phyloP scores from a whole-genome alignment of 306 rosid species.

The Prinsepia uniflora region DNA sequence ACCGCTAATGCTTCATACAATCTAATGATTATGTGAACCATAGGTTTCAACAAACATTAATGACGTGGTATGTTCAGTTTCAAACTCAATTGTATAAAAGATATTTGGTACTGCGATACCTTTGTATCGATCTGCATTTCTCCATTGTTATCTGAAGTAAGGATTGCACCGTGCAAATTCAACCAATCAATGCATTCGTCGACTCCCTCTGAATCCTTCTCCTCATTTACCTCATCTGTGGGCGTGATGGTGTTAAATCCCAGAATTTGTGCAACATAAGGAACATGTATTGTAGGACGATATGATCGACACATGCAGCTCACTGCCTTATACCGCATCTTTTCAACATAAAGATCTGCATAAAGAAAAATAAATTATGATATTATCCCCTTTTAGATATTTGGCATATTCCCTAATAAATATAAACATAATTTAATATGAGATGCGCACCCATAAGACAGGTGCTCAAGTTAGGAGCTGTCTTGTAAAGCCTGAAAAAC shows the following conservation, averaged over 20 bases:
- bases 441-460: constrained; percentile 84
- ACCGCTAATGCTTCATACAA: not conserved
- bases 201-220: constrained; percentile 55
- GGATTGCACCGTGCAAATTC: constrained; percentile 81
- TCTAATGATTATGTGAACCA: not conserved
- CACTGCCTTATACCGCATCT: constrained; percentile 90
- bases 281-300: constrained; percentile 82
- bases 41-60: not conserved
- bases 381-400: constrained; percentile 4
- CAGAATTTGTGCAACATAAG: constrained; percentile 75
- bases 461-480: constrained; percentile 79
- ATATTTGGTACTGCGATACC: constrained; percentile 31
- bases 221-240: constrained; percentile 43
- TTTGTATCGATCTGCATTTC: constrained; percentile 74
- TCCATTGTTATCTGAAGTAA: constrained; percentile 54
- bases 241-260: constrained; percentile 48
- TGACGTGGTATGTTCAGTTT: not conserved
- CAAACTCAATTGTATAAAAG: not conserved
- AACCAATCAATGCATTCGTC: constrained; percentile 95
- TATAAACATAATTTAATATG: not conserved
- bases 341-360: constrained; percentile 84
- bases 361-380: constrained; percentile 12
- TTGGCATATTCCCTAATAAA: not conserved
- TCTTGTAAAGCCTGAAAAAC: constrained; percentile 84
- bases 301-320: constrained; percentile 92